A percentile compares a stretch with the other conserved stretches of the same genome.
Conservation (phyloP, 2,329 filamentous ascomycete species). For the Cladophialophora yegresii region DNA sequence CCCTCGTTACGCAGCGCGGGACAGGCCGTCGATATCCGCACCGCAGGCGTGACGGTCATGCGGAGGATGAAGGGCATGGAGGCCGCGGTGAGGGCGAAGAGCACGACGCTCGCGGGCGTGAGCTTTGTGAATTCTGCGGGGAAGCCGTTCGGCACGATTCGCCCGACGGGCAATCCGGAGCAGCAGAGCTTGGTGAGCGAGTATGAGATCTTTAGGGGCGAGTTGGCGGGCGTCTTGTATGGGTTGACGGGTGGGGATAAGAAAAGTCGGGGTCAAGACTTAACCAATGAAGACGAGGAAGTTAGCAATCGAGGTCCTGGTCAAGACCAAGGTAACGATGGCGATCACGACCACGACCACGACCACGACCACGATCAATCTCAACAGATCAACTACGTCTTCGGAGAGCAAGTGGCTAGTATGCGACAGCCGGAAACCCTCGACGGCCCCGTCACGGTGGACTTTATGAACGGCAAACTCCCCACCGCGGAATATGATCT, state of each 20-base stretch:
- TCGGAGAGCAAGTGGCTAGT: constrained; percentile 37
- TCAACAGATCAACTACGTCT: constrained; percentile 40
- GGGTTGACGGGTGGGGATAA: constrained; percentile 37
- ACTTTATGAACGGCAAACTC: constrained; percentile 48
- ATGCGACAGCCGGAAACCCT: constrained; percentile 34
- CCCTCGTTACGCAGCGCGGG: constrained; percentile 52
- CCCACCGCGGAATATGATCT: constrained; percentile 51
- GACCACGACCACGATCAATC: neutral
- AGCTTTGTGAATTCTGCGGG: constrained; percentile 50
- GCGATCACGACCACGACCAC: neutral
- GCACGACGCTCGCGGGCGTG: constrained; percentile 53
- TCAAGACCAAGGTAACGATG: no score
- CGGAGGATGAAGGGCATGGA: constrained; percentile 56
- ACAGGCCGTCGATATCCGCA: constrained; percentile 58
- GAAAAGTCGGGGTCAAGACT: neutral
- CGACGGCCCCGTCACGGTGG: constrained; percentile 41
- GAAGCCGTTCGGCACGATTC: constrained; percentile 46
- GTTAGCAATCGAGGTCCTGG: no score
- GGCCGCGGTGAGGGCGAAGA: constrained; percentile 43
- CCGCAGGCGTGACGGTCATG: constrained; percentile 55
- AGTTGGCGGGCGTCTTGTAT: constrained; percentile 56
- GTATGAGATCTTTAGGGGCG: constrained; percentile 62
- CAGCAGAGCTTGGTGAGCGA: constrained; percentile 54
- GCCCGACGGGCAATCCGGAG: constrained; percentile 43
- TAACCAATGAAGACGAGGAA: no score